Percentiles rank a stretch among this genome's conserved stretches.
Conservation (phyloP, 352 stramenopile species). For the Sclerospora graminicola region DNA sequence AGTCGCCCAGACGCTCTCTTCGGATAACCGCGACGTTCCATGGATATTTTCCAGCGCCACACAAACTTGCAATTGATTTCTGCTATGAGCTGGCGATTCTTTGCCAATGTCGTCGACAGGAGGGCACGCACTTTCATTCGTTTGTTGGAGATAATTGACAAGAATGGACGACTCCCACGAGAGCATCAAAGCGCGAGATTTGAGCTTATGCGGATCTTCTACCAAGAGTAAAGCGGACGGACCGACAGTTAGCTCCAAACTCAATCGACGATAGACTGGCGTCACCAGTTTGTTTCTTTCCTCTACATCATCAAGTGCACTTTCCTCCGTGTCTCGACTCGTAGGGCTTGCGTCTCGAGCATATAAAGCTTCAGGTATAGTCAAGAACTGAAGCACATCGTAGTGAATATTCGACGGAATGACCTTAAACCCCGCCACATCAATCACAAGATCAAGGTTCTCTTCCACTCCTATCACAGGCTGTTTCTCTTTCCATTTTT, state of each 20-base stretch:
- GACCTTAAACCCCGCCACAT: constrained; percentile 65
- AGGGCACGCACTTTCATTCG: constrained; percentile 25
- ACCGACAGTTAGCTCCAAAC: constrained; percentile 49
- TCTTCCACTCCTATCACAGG: constrained; percentile 16
- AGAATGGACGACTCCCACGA: constrained; percentile 64
- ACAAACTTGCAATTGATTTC: constrained; percentile 55
- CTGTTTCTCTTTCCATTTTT: constrained; percentile 12
- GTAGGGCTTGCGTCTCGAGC: constrained; percentile 15
- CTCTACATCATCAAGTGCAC: constrained; percentile 2
- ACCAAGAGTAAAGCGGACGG: constrained; percentile 62
- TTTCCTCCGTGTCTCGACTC: constrained; percentile 6
- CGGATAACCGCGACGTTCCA: constrained; percentile 59
- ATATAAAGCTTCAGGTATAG: constrained; percentile 16
- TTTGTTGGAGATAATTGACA: constrained; percentile 47
- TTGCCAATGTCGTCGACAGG: constrained; percentile 7
- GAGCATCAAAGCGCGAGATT: constrained; percentile 71
- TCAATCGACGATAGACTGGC: constrained; percentile 34
- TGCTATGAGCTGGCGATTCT: constrained; percentile 15
- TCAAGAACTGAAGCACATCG: constrained; percentile 62
- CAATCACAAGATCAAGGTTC: constrained; percentile 56
- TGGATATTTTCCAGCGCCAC: constrained; percentile 59
- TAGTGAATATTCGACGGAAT: constrained; percentile 80
- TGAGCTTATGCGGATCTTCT: constrained; percentile 53
- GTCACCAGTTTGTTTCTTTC: constrained; percentile 3
- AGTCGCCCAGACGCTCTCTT: constrained; percentile 57